phyloP scores from a whole-genome alignment of 176 grass and related monocot species.

The Oryza meridionalis region DNA sequence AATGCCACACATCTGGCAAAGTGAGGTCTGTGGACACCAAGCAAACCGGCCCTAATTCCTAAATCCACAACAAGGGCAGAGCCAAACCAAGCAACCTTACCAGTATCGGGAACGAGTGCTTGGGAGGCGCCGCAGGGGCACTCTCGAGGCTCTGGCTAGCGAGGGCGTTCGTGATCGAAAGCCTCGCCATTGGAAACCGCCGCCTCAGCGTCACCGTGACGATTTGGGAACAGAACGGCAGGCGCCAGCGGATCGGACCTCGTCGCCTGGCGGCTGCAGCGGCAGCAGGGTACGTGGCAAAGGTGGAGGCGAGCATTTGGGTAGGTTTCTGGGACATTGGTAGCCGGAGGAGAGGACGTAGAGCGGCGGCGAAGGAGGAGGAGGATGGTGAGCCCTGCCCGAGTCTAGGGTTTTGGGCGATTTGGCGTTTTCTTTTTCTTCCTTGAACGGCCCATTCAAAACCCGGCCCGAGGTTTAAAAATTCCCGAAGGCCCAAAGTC shows the following conservation, averaged over 20 bases:
- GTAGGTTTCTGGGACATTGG: neutral
- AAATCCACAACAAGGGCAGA: neutral
- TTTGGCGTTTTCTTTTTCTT: neutral
- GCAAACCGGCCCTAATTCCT: neutral
- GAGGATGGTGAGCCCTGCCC: neutral
- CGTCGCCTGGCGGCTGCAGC: neutral
- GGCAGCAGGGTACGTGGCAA: conserved; percentile 16
- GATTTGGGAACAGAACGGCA: neutral
- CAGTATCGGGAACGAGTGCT: conserved; percentile 52
- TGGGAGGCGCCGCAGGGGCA: neutral
- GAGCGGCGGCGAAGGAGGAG: neutral
- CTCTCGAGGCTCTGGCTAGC: neutral
- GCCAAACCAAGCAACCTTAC: conserved; percentile 11
- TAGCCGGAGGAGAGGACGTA: neutral
- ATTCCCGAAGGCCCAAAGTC: no score
- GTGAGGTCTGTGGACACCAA: no score
- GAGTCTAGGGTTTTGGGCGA: conserved; percentile 5
- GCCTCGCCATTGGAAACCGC: conserved; percentile 12
- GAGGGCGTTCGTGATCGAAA: conserved; percentile 31
- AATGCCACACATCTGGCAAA: no score
- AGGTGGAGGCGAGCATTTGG: conserved; percentile 38
- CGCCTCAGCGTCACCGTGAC: neutral
- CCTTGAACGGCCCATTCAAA: no score
- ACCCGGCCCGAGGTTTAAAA: no score
- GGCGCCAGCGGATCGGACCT: neutral